Evolutionary conservation across 2,329 filamentous ascomycete genomes (phyloP), one percentile per base, ranked within the genome.

Genomic region (Cercospora zeae-maydis): DNA sequence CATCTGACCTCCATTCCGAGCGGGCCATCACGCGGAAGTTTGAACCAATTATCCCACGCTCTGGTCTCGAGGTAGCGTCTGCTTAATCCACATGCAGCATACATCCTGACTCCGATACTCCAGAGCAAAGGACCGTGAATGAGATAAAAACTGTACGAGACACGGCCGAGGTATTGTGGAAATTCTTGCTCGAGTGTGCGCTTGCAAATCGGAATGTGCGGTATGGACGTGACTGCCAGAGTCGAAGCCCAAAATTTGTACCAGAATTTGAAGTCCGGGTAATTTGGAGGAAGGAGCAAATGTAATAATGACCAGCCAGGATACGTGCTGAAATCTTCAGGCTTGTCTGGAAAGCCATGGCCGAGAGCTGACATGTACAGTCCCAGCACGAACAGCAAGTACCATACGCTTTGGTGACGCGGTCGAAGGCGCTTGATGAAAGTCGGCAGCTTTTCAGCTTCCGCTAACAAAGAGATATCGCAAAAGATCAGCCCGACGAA

Each of bases 121-220:
- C 79, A 83, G 0, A 89, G 75, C 1, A 89, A 72, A 0, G 86
- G 86, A 0, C 86, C 86, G 65, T 89, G 87, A 4, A 88, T 79
- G 4, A 89, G 77, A 72, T 89, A 89, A 3, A 89, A 75, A 0
- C 82, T 78, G 69, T 83, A 89, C 0, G 84, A 87, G 57, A 88
- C 79, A 47, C 82, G 80, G 0, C 86, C 86, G 2, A 89, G 78
- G 64, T 86, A 87, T 69, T 87, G 86, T 67, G 81, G 83, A 67
- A 86, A 82, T 13, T 76, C 75, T 0, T 76, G 78, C 72, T 86
- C 85, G 69, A 88, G 87, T 69, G 87, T 83, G 1, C 73, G 64
- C 72, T 81, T 83, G 13, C 88, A 76, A 80, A 80, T 83, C 4
- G 75, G 69, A n/a, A 89, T 79, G 10, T 82, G 83, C 4, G 84